Conservation (phyloP, 2,329 filamentous ascomycete genomes). For the Orbilia blumenaviensis region DNA sequence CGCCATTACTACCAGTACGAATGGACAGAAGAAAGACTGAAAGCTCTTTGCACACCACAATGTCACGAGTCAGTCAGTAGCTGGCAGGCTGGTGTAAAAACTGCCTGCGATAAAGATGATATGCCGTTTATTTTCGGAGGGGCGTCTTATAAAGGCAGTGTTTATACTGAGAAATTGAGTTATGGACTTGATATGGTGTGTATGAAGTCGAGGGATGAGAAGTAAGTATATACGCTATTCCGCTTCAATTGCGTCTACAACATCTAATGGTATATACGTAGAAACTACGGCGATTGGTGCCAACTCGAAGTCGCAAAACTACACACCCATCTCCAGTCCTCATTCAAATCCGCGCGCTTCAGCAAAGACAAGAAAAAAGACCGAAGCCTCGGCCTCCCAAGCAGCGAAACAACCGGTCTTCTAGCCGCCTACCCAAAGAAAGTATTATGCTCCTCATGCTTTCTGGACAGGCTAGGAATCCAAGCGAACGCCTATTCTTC, state of each 20-base stretch:
- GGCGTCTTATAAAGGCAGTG: slow-evolving; percentile 17
- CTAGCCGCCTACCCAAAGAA: slow-evolving; percentile 12
- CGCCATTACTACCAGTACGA: slow-evolving; percentile 19
- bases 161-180: slow-evolving; percentile 6
- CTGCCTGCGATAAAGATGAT: background rate
- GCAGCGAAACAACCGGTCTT: background rate
- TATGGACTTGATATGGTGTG: slow-evolving; percentile 19
- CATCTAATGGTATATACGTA: no score
- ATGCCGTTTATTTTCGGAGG: slow-evolving; percentile 7
- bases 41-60: slow-evolving; percentile 6
- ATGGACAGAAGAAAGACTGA: slow-evolving; percentile 1
- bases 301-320: background rate
- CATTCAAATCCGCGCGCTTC: background rate
- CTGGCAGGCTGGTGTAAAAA: background rate
- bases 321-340: background rate
- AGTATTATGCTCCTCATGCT: slow-evolving; percentile 20
- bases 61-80: background rate
- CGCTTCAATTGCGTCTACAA: no score
- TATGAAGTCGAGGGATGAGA: slow-evolving; percentile 10
- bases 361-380: background rate
- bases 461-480: slow-evolving; percentile 2
- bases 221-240: background rate
- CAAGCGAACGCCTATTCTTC: slow-evolving; percentile 19
- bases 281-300: background rate
- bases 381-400: background rate